Conservation (phyloP, 1,284 basidiomycete species). For the Phylloporus gajari region DNA sequence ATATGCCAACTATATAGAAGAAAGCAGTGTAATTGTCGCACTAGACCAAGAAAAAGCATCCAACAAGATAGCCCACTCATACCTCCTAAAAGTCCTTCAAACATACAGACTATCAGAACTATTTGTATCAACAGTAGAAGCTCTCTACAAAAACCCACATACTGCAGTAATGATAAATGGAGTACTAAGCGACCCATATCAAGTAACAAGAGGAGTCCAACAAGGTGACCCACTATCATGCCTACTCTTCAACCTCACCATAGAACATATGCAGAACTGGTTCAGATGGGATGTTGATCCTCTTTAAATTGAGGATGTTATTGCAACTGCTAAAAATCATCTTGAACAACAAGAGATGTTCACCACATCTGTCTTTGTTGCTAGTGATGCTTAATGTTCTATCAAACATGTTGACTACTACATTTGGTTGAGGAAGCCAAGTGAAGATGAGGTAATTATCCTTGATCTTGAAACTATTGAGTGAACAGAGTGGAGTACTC, state of each 20-base stretch:
- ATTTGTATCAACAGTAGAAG: conserved; percentile 44
- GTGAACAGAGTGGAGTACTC: too few species aligned
- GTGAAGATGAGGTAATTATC: too few species aligned
- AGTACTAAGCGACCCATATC: conserved; percentile 36
- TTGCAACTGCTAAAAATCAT: too few species aligned
- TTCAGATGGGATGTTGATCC: too few species aligned
- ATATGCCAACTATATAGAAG: conserved; percentile 16
- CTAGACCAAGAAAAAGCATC: conserved; percentile 30
- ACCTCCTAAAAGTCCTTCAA: conserved; percentile 3
- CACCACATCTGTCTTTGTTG: too few species aligned
- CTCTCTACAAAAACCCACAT: conserved; percentile 46
- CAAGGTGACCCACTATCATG: conserved; percentile 54
- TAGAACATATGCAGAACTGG: too few species aligned
- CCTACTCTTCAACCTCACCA: conserved; percentile 47
- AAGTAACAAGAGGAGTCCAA: conserved; percentile 47
- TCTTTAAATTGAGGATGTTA: too few species aligned
- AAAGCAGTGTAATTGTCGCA: conserved; percentile 6
- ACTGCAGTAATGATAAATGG: conserved; percentile 52
- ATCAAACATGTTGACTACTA: too few species aligned
- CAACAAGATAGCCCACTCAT: conserved; percentile 23
- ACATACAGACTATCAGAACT: not conserved
- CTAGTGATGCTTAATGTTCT: too few species aligned
- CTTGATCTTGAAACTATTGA: too few species aligned
- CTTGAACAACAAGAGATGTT: too few species aligned
- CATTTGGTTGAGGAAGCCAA: too few species aligned